Base-by-base conservation (phyloP, 495 filamentous ascomycete species). In the Penicillium manginii region DNA sequence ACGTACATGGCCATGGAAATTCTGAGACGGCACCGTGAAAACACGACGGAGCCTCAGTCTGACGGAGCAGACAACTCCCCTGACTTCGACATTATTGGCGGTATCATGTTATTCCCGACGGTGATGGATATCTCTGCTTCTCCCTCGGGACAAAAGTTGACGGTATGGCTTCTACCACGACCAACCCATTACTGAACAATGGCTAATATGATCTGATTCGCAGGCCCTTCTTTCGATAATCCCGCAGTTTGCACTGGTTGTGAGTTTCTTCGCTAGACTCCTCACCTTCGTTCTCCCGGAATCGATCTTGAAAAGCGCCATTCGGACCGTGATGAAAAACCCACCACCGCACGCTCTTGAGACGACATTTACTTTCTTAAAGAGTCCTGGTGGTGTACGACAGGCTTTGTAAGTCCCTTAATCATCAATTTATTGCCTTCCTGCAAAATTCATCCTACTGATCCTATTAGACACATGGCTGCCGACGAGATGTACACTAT, bases 401-500 rank as follows among this genome's bases (percentile, higher is more conserved):
- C 87, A 92, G 71, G 83, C 88, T 10, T 67, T 96, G 72, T 86
- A 83, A 63, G 81, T 29, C 26, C 9, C 26, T 29, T 29, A 7
- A 8, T 29, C 9, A 5, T 8, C 26, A 29, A 29, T 0, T 1
- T 29, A 29, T 8, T 8, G 26, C 2, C 9, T 29, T 29, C 26
- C 9, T 29, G 26, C 26, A 8, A 29, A 29, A 29, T 4, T 29
- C 6, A 29, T 8, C 0, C 6, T 35, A 14, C 23, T 50, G 10
- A 46, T 26, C 14, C 8, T 35, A 15, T 42, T 55, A 88, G 84
- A 61, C 73, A 83, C 58, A 82, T 91, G 78, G 88, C 83, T 4
- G 77, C 75, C 10, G 84, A 96, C 59, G 93, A 98, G 73, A 88
- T 98, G 84, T 64, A 69, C 5, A 80, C 72, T 5, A 96, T 98